Base-by-base conservation (phyloP, 352 stramenopile genomes). In the Pilasporangium apinafurcum region DNA sequence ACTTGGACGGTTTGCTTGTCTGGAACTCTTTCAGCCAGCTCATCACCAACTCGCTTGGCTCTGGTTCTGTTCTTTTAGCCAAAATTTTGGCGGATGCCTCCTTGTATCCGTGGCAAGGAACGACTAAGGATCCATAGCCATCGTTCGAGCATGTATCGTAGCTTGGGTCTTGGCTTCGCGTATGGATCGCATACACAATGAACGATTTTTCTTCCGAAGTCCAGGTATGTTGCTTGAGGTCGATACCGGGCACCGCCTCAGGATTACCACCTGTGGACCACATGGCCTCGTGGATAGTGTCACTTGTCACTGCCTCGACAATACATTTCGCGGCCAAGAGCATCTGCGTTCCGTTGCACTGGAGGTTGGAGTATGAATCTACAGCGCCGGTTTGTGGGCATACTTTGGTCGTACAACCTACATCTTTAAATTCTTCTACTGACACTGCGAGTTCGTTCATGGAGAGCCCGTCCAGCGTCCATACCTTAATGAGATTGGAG, bases 111-210 rank as follows among this genome's bases (percentile, higher is more conserved):
- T 28, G 48, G 12, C 58, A 67, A 4, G 58, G 58, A 36, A 63
- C 57, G 16, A 57, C 49, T 16, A 67, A 30, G 5, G 37, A 53
- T 17, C 29, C n/a, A 1, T 16, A 35, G 9, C 18, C 27, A 18
- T 21, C 29, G 3, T 17, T 10, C 3, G 20, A 32, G 4, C 35
- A 36, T 2, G 14, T n/a, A 0, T 44, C 22, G 21, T 49, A 59
- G 12, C 30, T 24, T 43, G 4, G 46, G 25, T 31, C 48, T 37
- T 31, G 61, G 36, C 20, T 25, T 18, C 14, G 24, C 30, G 53
- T 60, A 38, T 67, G 58, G 36, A 67, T 63, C 7, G 53, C 58
- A 42, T 60, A 52, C 6, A 63, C 37, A 0, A 51, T 18, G 26
- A 54, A 62, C 7, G 48, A 43, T 13, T 49, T 49, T 28, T 6